These are phyloP conservation scores for Podila epicladia DNA, from an alignment of 192 early-diverging fungal genomes.

Conservation along the genomic window DNA sequence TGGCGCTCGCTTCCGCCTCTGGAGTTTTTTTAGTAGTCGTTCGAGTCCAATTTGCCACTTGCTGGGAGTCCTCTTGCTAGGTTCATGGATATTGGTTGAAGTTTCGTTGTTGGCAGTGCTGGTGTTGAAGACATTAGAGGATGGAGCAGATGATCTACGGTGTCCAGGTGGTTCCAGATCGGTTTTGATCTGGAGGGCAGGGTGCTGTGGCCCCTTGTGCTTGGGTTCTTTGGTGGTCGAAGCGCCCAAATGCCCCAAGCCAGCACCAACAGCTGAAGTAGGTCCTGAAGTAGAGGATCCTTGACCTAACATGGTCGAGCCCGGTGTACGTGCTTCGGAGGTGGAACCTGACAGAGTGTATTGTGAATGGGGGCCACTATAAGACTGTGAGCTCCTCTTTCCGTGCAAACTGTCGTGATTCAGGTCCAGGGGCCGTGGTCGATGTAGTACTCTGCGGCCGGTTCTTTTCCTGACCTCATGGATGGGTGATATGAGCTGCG, in stretches of 20 bases:
- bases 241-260: not conserved
- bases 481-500: conserved; percentile 31
- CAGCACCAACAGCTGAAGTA: conserved; percentile 1
- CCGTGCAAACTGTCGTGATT: conserved; percentile 16
- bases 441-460: conserved; percentile 24
- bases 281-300: not conserved
- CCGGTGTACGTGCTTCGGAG: conserved; percentile 1
- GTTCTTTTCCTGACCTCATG: conserved; percentile 42
- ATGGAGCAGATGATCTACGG: not conserved
- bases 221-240: conserved; percentile 3
- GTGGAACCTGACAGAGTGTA: not conserved
- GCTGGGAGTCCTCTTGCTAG: conserved; percentile 16
- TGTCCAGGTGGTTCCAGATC: conserved; percentile 11
- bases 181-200: conserved; percentile 39
- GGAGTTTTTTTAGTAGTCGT: conserved; percentile 43
- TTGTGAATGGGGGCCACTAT: not conserved
- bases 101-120: not conserved
- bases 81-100: conserved; percentile 5
- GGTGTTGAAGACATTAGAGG: not conserved
- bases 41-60: conserved; percentile 38
- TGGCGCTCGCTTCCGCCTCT: conserved; percentile 38
- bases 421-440: conserved; percentile 35
- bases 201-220: conserved; percentile 13
- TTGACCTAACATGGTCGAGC: conserved; percentile 6
- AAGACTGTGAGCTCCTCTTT: not conserved